Evolutionary conservation across 2,329 filamentous ascomycete species (phyloP).

Genomic region (Fusarium veterinarium): DNA sequence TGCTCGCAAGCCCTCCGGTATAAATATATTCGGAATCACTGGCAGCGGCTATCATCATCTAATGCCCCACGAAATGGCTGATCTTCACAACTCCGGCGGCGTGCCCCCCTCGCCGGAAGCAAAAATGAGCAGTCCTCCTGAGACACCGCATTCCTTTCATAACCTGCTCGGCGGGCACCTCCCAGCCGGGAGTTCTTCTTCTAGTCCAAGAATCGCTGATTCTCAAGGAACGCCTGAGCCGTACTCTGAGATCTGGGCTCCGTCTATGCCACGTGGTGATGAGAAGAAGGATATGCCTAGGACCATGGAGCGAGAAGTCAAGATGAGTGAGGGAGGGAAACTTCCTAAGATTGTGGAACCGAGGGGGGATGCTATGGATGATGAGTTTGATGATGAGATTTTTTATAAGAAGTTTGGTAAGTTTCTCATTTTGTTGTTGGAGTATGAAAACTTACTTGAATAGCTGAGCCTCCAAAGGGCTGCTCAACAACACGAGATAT

Average conservation of each 20-base stretch:
- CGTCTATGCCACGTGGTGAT: conserved; percentile 32
- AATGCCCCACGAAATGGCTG: conserved; percentile 41
- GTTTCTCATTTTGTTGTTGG: not conserved
- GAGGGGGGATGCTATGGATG: conserved; percentile 28
- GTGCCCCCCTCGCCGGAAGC: conserved; percentile 21
- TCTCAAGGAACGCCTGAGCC: conserved; percentile 26
- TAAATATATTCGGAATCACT: conserved; percentile 37
- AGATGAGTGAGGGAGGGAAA: not conserved
- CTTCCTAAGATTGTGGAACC: conserved; percentile 26
- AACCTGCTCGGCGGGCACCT: conserved; percentile 32
- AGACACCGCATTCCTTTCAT: conserved; percentile 38
- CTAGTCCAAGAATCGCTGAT: conserved; percentile 21
- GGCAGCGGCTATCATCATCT: conserved; percentile 36
- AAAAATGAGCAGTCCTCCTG: conserved; percentile 30
- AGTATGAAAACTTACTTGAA: conserved; percentile 6
- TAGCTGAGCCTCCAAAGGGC: conserved; percentile 47
- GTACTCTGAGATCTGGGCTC: conserved; percentile 38
- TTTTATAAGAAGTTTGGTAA: conserved; percentile 50
- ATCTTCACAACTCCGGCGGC: conserved; percentile 19
- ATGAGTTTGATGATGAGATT: conserved; percentile 46
- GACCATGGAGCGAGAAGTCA: conserved; percentile 1
- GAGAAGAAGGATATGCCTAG: conserved; percentile 16
- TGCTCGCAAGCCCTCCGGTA: conserved; percentile 18
- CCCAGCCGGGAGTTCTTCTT: conserved; percentile 11
- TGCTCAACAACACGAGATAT: conserved; percentile 51